Base-by-base conservation (phyloP, 2,329 filamentous ascomycete genomes). In the Arthrocladium fulminans region DNA sequence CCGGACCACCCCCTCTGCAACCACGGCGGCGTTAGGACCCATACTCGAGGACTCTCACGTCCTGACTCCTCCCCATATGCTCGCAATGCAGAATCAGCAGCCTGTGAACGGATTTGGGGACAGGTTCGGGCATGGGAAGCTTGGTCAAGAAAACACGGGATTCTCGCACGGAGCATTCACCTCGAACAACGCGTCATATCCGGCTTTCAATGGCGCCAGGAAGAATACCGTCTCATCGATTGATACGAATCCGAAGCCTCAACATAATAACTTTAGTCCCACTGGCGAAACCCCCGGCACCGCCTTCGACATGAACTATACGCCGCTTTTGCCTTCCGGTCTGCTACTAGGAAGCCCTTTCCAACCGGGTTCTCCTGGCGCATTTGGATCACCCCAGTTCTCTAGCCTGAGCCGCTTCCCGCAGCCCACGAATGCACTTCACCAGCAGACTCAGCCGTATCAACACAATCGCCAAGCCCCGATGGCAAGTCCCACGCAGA, bases 271-370 rank as follows among this genome's bases (percentile, higher is more conserved):
- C 53, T 75, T 77, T 61, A 80, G 75, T 64, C 73, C 70, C 51
- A 78, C 76, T 60, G 88, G 94, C 56, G 76, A 84, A 57, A 90
- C 86, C 20, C 89, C 92, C 13, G 88, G 86, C 37, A 90, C 88
- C 45, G 88, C 79, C 37, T 94, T 88, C 63, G 92, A 97, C 63
- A 96, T 97, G 90, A 92, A 97, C 70, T 97, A 96, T 69, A 96
- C 92, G 9, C 90, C 92, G 56, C 77, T 98, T 57, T 80, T 98
- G 30, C 92, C 92, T 29, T 97, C 90, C 27, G 88, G 96, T 69
- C 75, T 98, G 59, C 80, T 98, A 22, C 83, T 97, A 44, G 92
- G 92, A 41, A 96, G 88, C 67, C 92, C 92, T 15, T 97, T 97
- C 70, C 92, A 97, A 70, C 88, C 92, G 12, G 92, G 89, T 35